Evolutionary conservation across 768 basidiomycete species (phyloP).

Genomic region (Termitomyces sp.): DNA sequence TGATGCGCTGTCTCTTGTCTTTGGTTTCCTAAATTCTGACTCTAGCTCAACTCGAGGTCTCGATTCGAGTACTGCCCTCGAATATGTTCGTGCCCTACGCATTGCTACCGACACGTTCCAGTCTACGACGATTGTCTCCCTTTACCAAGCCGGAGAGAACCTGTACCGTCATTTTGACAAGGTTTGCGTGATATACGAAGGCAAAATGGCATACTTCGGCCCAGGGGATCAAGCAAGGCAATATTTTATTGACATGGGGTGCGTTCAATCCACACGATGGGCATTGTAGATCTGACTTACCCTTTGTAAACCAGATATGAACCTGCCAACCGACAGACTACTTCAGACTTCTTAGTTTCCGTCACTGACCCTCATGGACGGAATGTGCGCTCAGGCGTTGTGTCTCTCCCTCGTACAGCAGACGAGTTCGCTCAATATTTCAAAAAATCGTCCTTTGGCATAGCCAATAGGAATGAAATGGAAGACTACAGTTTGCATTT

Average conservation of each 20-base stretch:
- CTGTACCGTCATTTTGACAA: constrained; percentile 70
- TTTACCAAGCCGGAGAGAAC: constrained; percentile 79
- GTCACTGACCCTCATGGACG: constrained; percentile 61
- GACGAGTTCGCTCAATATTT: constrained; percentile 52
- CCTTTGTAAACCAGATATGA: constrained; percentile 30
- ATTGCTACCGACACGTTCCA: constrained; percentile 51
- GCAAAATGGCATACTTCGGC: constrained; percentile 71
- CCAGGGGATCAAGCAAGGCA: constrained; percentile 54
- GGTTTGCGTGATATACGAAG: constrained; percentile 73
- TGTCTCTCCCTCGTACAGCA: constrained; percentile 45
- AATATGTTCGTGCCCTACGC: constrained; percentile 64
- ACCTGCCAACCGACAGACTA: constrained; percentile 59
- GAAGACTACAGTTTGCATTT: constrained; percentile 35
- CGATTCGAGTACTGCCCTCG: constrained; percentile 66
- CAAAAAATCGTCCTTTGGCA: constrained; percentile 30
- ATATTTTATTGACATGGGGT: constrained; percentile 66
- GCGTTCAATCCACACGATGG: not conserved
- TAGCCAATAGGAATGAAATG: constrained; percentile 39
- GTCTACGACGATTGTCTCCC: constrained; percentile 66
- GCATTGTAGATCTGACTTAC: not conserved
- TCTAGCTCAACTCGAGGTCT: constrained; percentile 59
- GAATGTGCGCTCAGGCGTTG: constrained; percentile 35
- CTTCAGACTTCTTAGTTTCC: constrained; percentile 57
- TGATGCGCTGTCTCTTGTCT: not conserved
- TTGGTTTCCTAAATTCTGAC: not conserved